phyloP scores from a whole-genome alignment of 306 rosid genomes.

The Purshia tridentata region DNA sequence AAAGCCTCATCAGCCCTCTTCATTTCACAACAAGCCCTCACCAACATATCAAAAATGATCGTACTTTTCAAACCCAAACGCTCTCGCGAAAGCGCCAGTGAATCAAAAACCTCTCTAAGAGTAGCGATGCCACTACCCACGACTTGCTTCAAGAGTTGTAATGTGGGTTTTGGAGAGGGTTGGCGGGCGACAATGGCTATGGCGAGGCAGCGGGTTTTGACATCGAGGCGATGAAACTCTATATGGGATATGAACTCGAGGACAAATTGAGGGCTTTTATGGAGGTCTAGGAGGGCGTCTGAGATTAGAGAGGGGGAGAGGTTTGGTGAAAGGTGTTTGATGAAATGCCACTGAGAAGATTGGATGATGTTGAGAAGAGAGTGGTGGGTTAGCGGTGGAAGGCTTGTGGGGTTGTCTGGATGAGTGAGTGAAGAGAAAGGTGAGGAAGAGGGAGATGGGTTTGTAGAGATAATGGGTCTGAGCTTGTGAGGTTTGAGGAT shows the following conservation, averaged over 20 bases:
- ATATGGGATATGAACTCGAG: constrained; percentile 44
- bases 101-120: constrained; percentile 33
- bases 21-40: constrained; percentile 57
- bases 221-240: constrained; percentile 38
- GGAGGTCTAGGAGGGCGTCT: constrained; percentile 46
- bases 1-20: constrained; percentile 51
- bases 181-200: constrained; percentile 49
- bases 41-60: constrained; percentile 44
- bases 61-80: constrained; percentile 33
- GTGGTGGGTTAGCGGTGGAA: constrained; percentile 34
- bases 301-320: constrained; percentile 52
- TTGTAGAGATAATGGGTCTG: constrained; percentile 9
- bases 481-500: constrained; percentile 22
- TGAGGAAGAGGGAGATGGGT: constrained; percentile 15
- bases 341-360: constrained; percentile 82
- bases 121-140: constrained; percentile 30
- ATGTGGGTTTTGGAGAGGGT: constrained; percentile 54
- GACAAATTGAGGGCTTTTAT: constrained; percentile 44
- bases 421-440: constrained; percentile 26
- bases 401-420: constrained; percentile 3
- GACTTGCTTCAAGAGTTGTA: constrained; percentile 41
- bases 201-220: constrained; percentile 50
- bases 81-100: constrained; percentile 33
- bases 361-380: constrained; percentile 38
- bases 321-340: constrained; percentile 54